Percentiles rank a stretch among this genome's conserved stretches.
Conservation (phyloP, 2,329 filamentous ascomycete genomes). For the Trichoderma aggressivum region DNA sequence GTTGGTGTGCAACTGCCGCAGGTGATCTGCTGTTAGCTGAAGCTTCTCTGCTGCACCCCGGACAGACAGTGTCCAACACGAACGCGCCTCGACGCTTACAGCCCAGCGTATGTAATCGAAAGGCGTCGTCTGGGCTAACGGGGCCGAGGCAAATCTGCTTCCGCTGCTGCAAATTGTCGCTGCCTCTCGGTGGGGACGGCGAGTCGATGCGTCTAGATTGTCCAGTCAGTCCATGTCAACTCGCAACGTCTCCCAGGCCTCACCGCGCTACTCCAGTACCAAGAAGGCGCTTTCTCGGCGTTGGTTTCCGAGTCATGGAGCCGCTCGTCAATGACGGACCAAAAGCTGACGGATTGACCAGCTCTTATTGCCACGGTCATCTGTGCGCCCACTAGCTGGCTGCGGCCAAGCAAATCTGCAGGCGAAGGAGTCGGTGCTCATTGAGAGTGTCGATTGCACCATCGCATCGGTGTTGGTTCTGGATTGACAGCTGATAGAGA, state of each 20-base stretch:
- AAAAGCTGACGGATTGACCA: slow-evolving; percentile 4
- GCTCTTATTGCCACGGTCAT: neutral
- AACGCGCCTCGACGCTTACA: neutral
- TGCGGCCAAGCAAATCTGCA: neutral
- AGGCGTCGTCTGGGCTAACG: neutral
- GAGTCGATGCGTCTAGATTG: neutral
- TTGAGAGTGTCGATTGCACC: neutral
- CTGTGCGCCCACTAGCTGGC: neutral
- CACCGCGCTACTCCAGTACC: neutral
- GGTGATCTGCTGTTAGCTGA: slow-evolving; percentile 12
- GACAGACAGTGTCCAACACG: neutral
- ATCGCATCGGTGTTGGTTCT: neutral
- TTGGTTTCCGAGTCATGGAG: slow-evolving; percentile 8
- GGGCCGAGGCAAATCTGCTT: neutral
- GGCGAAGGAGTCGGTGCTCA: neutral
- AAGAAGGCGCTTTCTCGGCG: slow-evolving; percentile 9
- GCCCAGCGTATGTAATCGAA: slow-evolving; percentile 7
- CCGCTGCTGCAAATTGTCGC: neutral
- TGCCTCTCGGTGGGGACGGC: neutral
- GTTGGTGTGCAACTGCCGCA: neutral
- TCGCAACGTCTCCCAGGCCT: neutral
- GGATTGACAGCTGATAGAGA: neutral
- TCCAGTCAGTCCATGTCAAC: neutral
- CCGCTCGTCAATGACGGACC: neutral
- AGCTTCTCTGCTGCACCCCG: slow-evolving; percentile 4